Evolutionary conservation across 2,329 filamentous ascomycete genomes (phyloP).

Genomic region (Trichoderma endophyticum): DNA sequence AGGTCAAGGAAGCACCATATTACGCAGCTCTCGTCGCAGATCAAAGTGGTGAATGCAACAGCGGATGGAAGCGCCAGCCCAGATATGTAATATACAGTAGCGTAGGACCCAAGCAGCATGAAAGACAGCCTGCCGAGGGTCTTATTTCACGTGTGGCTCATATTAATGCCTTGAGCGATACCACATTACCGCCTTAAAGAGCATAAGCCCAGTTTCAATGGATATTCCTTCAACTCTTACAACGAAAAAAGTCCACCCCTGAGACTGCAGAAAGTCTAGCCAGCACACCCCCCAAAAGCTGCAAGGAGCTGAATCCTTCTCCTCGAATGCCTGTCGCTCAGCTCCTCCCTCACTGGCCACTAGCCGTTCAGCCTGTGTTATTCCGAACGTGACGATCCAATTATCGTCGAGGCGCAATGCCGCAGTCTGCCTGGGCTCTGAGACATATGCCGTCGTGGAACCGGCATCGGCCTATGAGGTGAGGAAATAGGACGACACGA

Average conservation of each 20-base stretch:
- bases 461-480: neutral
- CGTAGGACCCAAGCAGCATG: neutral
- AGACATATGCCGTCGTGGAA: neutral
- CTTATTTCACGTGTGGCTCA: neutral
- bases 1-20: neutral
- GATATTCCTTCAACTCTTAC: neutral
- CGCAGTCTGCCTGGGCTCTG: neutral
- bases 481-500: neutral
- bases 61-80: neutral
- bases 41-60: neutral
- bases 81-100: neutral
- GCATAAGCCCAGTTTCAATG: neutral
- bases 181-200: neutral
- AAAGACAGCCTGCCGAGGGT: neutral
- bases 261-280: neutral
- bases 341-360: neutral
- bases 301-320: slow-evolving; percentile 8
- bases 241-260: neutral
- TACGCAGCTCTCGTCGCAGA: neutral
- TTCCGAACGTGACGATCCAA: neutral
- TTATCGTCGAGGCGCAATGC: neutral
- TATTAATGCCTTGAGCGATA: neutral
- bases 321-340: neutral
- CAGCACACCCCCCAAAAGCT: neutral
- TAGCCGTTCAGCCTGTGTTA: neutral